Percentiles rank a stretch among this genome's conserved stretches.
These are phyloP conservation scores for Leishmania arabica DNA, from an alignment of 208 protist genomes.

Conservation along the genomic window DNA sequence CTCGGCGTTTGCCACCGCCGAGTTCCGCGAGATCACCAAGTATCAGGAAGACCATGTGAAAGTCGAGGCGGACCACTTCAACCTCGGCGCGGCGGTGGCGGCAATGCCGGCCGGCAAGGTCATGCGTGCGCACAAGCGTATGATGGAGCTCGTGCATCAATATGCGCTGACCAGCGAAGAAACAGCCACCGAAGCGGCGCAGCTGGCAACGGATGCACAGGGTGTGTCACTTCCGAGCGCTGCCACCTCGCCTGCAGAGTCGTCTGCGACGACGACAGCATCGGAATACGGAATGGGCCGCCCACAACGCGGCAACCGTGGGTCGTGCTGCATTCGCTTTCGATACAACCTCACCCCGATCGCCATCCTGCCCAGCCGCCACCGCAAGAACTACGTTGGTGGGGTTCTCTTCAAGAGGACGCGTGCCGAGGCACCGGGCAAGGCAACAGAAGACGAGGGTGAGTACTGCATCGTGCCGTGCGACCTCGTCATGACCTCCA, in stretches of 20 bases:
- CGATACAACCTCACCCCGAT: constrained; percentile 75
- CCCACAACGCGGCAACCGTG: constrained; percentile 22
- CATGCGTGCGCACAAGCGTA: constrained; percentile 69
- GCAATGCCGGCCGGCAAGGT: constrained; percentile 34
- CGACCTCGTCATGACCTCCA: constrained; percentile 85
- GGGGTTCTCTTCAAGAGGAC: constrained; percentile 68
- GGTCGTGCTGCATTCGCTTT: constrained; percentile 66
- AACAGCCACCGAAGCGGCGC: constrained; percentile 18
- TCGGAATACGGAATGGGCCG: neutral
- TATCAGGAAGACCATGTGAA: constrained; percentile 66
- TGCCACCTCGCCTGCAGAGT: neutral
- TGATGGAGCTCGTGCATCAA: constrained; percentile 83
- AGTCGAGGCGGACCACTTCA: constrained; percentile 72
- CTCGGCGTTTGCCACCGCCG: constrained; percentile 95
- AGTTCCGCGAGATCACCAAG: constrained; percentile 95
- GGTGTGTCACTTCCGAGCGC: constrained; percentile 24
- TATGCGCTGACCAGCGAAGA: constrained; percentile 16
- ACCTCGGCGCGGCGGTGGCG: constrained; percentile 42
- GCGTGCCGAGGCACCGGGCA: neutral
- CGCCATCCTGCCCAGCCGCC: constrained; percentile 54
- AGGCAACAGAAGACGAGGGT: neutral
- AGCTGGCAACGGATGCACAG: constrained; percentile 25
- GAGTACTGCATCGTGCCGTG: constrained; percentile 72
- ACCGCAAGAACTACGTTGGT: constrained; percentile 57
- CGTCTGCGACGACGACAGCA: neutral